These are phyloP conservation scores for Thermoascus crustaceus DNA, from an alignment of 2,329 filamentous ascomycete genomes.

Conservation along the genomic window DNA sequence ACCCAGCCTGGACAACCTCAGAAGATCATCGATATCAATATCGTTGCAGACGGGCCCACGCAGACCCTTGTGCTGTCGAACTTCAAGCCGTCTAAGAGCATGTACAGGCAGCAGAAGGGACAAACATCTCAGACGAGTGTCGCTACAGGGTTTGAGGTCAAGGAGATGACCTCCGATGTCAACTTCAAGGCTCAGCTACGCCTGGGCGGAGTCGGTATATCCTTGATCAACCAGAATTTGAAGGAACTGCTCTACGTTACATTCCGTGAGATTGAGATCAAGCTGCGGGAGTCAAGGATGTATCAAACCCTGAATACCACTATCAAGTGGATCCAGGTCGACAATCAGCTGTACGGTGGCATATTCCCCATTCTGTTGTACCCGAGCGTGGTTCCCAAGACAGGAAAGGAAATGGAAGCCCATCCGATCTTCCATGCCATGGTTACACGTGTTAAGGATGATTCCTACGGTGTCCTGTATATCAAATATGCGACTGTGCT, in stretches of 20 bases:
- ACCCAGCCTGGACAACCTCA: conserved; percentile 53
- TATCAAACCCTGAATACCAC: conserved; percentile 87
- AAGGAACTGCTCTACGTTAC: conserved; percentile 92
- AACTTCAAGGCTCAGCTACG: conserved; percentile 85
- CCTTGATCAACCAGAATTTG: conserved; percentile 83
- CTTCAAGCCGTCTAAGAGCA: conserved; percentile 83
- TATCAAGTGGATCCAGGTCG: conserved; percentile 98
- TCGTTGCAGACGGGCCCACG: conserved; percentile 88
- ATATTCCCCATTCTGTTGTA: conserved; percentile 97
- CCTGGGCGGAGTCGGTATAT: conserved; percentile 84
- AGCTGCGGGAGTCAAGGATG: conserved; percentile 84
- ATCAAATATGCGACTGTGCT: conserved; percentile 96
- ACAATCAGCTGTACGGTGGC: conserved; percentile 96
- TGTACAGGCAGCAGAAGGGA: conserved; percentile 62
- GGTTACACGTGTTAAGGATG: conserved; percentile 91
- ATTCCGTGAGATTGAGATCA: conserved; percentile 80
- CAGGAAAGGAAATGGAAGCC: conserved; percentile 88
- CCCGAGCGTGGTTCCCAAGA: conserved; percentile 95
- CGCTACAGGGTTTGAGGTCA: conserved; percentile 79
- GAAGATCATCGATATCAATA: conserved; percentile 94
- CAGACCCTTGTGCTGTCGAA: conserved; percentile 92
- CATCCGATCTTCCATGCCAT: conserved; percentile 91
- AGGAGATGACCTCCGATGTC: conserved; percentile 77
- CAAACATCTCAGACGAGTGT: conserved; percentile 51
- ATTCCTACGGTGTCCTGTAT: conserved; percentile 94